phyloP scores from a whole-genome alignment of 2,329 filamentous ascomycete genomes.

The Alternaria postmessia region DNA sequence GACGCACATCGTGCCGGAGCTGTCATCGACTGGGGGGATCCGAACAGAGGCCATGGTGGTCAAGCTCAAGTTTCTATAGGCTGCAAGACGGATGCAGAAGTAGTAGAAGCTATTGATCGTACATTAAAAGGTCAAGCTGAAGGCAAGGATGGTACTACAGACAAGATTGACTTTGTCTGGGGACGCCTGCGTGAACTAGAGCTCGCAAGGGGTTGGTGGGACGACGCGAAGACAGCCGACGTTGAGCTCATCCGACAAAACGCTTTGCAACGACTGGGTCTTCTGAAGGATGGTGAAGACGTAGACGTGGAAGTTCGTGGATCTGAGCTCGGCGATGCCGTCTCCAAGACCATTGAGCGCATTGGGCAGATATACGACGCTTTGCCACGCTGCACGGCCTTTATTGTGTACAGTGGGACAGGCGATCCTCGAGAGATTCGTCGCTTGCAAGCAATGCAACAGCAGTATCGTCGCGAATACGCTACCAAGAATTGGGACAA shows the following conservation, averaged over 20 bases:
- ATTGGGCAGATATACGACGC: constrained; percentile 64
- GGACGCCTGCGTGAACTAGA: constrained; percentile 69
- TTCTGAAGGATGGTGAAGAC: constrained; percentile 25
- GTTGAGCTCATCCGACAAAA: constrained; percentile 40
- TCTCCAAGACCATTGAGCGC: constrained; percentile 59
- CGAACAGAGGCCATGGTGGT: constrained; percentile 67
- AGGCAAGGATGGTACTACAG: constrained; percentile 54
- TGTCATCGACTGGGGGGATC: constrained; percentile 90
- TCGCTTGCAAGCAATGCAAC: constrained; percentile 64
- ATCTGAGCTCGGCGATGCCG: constrained; percentile 54
- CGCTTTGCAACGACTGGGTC: constrained; percentile 37
- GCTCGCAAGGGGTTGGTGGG: constrained; percentile 67
- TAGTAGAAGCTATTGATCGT: constrained; percentile 64
- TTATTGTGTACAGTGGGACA: constrained; percentile 71
- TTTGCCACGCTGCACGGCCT: constrained; percentile 66
- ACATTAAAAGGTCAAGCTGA: constrained; percentile 59
- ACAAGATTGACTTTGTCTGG: constrained; percentile 70
- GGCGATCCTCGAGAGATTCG: constrained; percentile 67
- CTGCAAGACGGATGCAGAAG: constrained; percentile 64
- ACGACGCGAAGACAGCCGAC: constrained; percentile 56
- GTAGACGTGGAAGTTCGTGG: constrained; percentile 32
- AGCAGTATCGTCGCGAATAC: constrained; percentile 65
- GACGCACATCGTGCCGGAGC: constrained; percentile 62
- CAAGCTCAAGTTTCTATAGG: constrained; percentile 65
- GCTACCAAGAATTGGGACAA: constrained; percentile 69